Base-by-base conservation (phyloP, 371 early-diverging fungal species). In the Chytridium lagenaria region DNA sequence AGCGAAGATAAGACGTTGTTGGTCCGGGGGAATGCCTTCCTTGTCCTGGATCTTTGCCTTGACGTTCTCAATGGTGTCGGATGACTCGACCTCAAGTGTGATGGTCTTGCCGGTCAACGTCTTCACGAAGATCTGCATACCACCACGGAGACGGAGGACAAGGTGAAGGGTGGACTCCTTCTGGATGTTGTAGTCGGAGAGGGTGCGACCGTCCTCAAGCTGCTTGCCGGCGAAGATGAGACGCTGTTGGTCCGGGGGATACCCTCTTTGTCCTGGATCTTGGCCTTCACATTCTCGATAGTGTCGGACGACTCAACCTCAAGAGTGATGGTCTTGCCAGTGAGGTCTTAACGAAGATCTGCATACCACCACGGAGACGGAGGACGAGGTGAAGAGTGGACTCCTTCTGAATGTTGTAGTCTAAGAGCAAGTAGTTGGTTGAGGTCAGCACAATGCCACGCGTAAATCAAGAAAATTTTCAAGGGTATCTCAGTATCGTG, bases 241-340 rank as follows among this genome's bases (percentile, higher is more conserved):
- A 77, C 96, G 93, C 86, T 97, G 97, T 88, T 96, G 97, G 83
- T 91, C 91, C 67, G 92, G 91, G 59, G 92, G 74, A 92, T 92
- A 34, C 87, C 87, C 59, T 99, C 98, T 91, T 98, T 98, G 88
- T 98, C 98, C 86, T 99, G 98, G 71, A 99, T 98, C 90, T 97
- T 98, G 73, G 81, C 79, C 90, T 98, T 98, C 79, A 98, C 98
- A 73, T 95, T 93, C 51, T 96, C 93, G 81, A 98, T 97, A 78
- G 94, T 93, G 80, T 98, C 98, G 30, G 91, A 89, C 19, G 93
- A 89, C 86, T 96, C 98, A 40, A 99, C 98, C 87, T 99, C 98
- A 39, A 99, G 90, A 86, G 88, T 83, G 83, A 95, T 92, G 73
- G 92, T 90, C 84, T 94, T 92, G 72, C 92, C 86, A 74, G 92